Evolutionary conservation across 2,329 filamentous ascomycete species (phyloP), one percentile per base, ranked within the genome.

Genomic region (Torrubiellomyces zombiae): DNA sequence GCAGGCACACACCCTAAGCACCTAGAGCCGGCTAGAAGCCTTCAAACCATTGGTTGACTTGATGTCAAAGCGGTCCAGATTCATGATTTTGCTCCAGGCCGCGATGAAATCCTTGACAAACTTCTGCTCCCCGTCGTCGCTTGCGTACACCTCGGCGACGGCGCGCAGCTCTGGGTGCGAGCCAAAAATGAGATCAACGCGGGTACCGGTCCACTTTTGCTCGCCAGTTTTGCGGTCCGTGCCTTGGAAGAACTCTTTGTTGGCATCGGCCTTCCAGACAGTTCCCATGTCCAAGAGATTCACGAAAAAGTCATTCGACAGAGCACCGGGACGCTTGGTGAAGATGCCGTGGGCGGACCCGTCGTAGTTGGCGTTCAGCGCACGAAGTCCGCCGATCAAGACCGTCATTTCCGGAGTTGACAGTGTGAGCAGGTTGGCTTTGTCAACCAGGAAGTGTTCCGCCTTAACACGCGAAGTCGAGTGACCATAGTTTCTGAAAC

Each of bases 241-340:
- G 18, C 73, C 76, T 32, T 70, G 63, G 47, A 64, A 82, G 25
- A 60, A 28, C 38, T 81, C 75, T 17, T 51, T 44, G 27, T 49
- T 51, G n/a, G 52, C 50, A n/a, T n/a, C n/a, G 12, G 39, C 18
- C 37, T 38, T 39, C 78, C 78, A 83, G 13, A 51, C 56, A 6
- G 64, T 77, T 47, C 51, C 55, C 39, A 62, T 66, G 41, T 81
- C 75, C 14, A 85, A 64, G 2, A 85, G 59, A 55, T 83, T 82
- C 50, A 79, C 64, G 43, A 85, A 85, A 63, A 81, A 85, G 54
- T 83, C 78, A 50, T 78, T 82, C 42, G 70, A 78, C 39, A 85
- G 59, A 37, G 67, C 51, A 20, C 78, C 78, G 1, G 75, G 72
- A 6, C 57, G 59, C 37, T 61, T 58, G 28, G 78, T 85, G 42